Base-by-base conservation (phyloP, 129 eudicot genomes). In the Centrapalus pauciflorus region DNA sequence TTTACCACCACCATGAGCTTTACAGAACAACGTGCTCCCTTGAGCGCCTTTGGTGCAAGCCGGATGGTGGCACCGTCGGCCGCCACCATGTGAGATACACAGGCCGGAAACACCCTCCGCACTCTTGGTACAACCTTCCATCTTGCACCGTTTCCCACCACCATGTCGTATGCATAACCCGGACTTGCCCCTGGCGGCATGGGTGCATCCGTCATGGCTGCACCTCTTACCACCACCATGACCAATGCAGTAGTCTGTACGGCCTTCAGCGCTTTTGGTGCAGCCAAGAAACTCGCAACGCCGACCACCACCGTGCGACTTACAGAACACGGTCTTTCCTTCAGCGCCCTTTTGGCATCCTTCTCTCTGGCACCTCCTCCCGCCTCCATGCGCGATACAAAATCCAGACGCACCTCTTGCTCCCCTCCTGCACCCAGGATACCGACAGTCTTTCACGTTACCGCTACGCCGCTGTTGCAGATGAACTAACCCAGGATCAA, bases 161-260 rank as follows among this genome's bases (percentile, higher is more conserved):
- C 98, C 98, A 48, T 91, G 98, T 13, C 85, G 82, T 37, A 91
- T 91, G 59, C 98, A 91, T 10, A 87, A 70, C 25, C 96, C 98
- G 4, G 97, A 87, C 60, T 85, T 87, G 1, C 94, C 97, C 58
- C 97, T 77, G 2, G 97, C 88, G 45, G 97, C 97, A 21, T 80
- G 95, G 43, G 81, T 27, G 74, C 97, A 91, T 0, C 90, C 96
- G 0, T 71, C 82, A 32, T 83, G 82, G 68, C 69, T 76, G 76
- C 97, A 91, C 56, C 96, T 82, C 64, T 77, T 77, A 40, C 97
- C 97, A 3, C 97, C 97, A 2, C 97, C 97, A 40, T 91, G 97
- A 10, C 72, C 87, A 23, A 91, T 91, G 73, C 97, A 91, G 79
- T 33, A 81, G 49, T 85, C 85, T 5, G 97, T 91, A 0, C 90